Base-by-base conservation (phyloP, 345 rosid genomes). In the Populus pruinosa region DNA sequence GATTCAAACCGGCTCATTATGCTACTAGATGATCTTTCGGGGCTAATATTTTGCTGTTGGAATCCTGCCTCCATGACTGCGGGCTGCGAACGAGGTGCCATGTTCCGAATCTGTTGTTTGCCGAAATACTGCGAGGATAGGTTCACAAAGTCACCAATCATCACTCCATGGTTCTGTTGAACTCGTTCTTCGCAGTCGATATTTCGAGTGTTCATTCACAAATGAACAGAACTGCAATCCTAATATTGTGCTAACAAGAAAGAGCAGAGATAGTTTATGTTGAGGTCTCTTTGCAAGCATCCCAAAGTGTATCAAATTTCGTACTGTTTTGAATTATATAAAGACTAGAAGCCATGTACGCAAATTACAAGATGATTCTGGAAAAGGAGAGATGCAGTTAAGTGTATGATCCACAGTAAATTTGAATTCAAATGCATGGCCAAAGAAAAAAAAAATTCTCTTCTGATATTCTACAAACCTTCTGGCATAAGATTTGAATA, bases 401-500 rank as follows among this genome's bases (percentile, higher is more conserved):
- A 72, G 69, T 64, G 43, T 73, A 53, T 64, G 73, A 67, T 73
- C 36, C 65, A 67, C 31, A 27, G 74, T 5, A 66, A 72, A 27
- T 72, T 27, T 79, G 88, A 84, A 80, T 80, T 87, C 85, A 79
- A 72, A 36, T 65, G 67, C 12, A 64, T 61, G 70, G 71, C 64
- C 29, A 27, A 64, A 55, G 1, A 0, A 0, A 63, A 72, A 85
- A 77, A 67, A 73, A 83, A 77, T 77, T 83, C 81, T 79, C 53
- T 72, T 70, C 80, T 47, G 71, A 78, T 86, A 91, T 91, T 89
- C 87, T 84, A 38, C 23, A 61, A 83, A 84, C 74, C 95, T 91
- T 94, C 83, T 73, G 80, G 86, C 79, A 38, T 68, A 92, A 89
- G 89, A 74, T 68, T 72, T 84, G 77, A 81, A 79, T 85, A 86